A percentile compares a stretch with the other conserved stretches of the same genome.
These are phyloP conservation scores for Funneliformis mosseae DNA, from an alignment of 192 early-diverging fungal genomes.

Conservation along the genomic window DNA sequence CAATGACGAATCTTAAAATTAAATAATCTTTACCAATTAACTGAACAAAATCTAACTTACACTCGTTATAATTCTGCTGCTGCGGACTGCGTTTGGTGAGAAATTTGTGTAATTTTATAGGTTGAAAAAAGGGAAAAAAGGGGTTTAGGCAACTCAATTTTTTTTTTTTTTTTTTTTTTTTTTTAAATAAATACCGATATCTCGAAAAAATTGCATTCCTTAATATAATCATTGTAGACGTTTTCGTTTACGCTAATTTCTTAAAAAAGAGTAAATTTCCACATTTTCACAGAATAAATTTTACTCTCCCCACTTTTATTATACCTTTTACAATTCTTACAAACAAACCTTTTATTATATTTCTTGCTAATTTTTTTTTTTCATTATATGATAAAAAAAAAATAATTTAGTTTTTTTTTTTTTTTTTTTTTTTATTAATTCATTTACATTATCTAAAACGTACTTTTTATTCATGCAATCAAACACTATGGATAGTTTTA, in stretches of 20 bases:
- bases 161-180: not conserved
- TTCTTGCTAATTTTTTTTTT: not conserved
- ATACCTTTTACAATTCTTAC: not conserved
- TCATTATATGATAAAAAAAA: not conserved
- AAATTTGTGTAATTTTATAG: not conserved
- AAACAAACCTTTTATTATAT: not conserved
- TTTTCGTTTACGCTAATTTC: not conserved
- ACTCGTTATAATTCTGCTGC: not conserved
- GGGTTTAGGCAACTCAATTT: not conserved
- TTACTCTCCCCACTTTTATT: not conserved
- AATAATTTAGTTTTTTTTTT: too few species aligned
- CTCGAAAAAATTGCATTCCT: not conserved
- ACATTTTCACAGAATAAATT: not conserved
- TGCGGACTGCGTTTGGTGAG: not conserved
- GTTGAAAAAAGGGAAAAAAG: not conserved
- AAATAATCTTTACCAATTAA: not conserved
- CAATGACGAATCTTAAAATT: not conserved
- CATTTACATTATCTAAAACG: not conserved
- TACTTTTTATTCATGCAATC: not conserved
- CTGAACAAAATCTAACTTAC: not conserved
- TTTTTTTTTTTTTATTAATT: not conserved
- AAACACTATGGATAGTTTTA: conserved; percentile 13
- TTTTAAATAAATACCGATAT: not conserved
- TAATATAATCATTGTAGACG: not conserved
- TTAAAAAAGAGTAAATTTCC: not conserved